Base-by-base conservation (phyloP, 1,284 basidiomycete genomes). In the Marasmius fiardii region DNA sequence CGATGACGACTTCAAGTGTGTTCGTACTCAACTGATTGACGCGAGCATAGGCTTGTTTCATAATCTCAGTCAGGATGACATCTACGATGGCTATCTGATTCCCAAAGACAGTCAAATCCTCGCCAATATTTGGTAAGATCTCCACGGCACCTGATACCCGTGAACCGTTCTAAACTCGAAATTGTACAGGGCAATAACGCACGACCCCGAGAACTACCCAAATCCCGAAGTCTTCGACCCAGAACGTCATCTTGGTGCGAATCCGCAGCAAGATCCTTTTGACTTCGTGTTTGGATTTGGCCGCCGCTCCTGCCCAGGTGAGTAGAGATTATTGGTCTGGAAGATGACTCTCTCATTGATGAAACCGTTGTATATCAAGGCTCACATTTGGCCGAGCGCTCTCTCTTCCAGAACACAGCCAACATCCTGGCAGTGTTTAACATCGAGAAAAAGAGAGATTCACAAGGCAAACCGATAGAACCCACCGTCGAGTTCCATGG, bases 351-450 rank as follows among this genome's bases (percentile, higher is more conserved):
- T 49, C 10, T n/a, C 7, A 34, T 21, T 16, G 8, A 8, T 52
- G 12, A 43, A 26, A 18, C 12, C 11, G 10, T 52, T 7, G 49
- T 51, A 24, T 21, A 35, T 35, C 10, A 45, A 68, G 68, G 67
- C 33, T 62, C 64, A 20, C 68, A 73, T 51, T 62, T 75, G 31
- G 73, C 72, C 0, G 68, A 74, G 59, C 58, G 64, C 50, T 68
- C 71, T 1, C 23, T 75, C n/a, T 73, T 70, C 53, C 56, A 73
- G 35, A 70, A 65, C 31, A 63, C 70, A 18, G 41, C 66, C 3
- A 74, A 67, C 45, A 68, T 75, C 14, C 66, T 79, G n/a, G 70
- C 74, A 3, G 58, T 64, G 11, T 76, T 76, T 53, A 58, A 67
- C 43, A 71, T 79, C 26, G 61, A 63, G 0, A 75, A 73, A 57